Conservation (phyloP, 495 filamentous ascomycete species). For the Elasticomyces elasticus region DNA sequence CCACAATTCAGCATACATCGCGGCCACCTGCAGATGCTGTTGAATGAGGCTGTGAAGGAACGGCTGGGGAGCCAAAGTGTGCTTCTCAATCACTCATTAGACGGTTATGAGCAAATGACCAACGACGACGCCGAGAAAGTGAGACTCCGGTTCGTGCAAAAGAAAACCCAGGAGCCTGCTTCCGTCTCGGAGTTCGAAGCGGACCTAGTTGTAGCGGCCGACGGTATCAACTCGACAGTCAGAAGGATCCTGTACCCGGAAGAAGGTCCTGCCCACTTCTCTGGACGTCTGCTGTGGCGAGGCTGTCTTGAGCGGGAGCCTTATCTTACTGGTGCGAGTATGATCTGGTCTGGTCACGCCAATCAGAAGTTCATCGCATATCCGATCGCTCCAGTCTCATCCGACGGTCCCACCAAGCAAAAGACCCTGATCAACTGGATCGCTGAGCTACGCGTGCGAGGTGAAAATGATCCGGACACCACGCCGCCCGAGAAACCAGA, state of each 20-base stretch:
- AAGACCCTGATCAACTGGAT: background rate
- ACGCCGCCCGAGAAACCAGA: background rate
- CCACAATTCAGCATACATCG: conserved; percentile 50
- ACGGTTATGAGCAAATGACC: background rate
- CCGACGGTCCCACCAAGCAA: background rate
- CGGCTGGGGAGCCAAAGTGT: conserved; percentile 14
- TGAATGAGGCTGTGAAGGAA: conserved; percentile 33
- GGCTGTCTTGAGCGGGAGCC: background rate
- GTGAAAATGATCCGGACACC: background rate
- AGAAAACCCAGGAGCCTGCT: background rate
- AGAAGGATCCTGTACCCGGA: background rate
- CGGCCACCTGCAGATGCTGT: conserved; percentile 42
- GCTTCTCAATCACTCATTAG: background rate
- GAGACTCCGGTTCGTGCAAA: background rate
- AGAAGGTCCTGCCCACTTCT: background rate
- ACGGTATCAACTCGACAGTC: conserved; percentile 35
- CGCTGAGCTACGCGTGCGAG: background rate
- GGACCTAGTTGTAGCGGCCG: conserved; percentile 45
- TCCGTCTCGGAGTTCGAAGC: background rate
- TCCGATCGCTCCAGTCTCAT: background rate
- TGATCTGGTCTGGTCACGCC: background rate
- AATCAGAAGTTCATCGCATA: conserved; percentile 3
- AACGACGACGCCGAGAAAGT: background rate
- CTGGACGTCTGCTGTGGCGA: background rate
- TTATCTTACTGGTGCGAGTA: background rate